Conservation (phyloP, 1,139 yeast species). For the Candida buenavistaensis region DNA sequence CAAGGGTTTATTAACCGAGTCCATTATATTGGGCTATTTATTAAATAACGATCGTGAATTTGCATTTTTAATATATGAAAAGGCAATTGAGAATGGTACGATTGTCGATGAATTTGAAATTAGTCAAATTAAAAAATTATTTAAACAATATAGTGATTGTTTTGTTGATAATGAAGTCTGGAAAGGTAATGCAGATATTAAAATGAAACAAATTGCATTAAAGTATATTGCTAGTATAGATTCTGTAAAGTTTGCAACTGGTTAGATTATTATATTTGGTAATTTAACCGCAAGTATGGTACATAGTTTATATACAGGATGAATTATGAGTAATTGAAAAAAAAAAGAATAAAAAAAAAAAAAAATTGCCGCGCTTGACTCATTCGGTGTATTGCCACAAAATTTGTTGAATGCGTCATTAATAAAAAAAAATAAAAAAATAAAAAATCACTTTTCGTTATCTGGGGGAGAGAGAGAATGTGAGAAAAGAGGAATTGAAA, state of each 20-base stretch:
- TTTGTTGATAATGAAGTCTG: constrained; percentile 34
- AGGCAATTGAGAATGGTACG: constrained; percentile 46
- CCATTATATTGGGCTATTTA: constrained; percentile 51
- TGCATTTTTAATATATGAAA: constrained; percentile 61
- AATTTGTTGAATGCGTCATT: too few relatives aligned
- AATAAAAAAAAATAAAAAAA: constrained; percentile 1
- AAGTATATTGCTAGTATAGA: constrained; percentile 10
- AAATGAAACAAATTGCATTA: constrained; percentile 10
- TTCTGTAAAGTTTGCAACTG: background rate
- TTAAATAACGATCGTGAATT: constrained; percentile 58
- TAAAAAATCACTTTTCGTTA: background rate
- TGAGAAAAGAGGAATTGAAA: constrained; percentile 1
- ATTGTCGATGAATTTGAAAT: constrained; percentile 45
- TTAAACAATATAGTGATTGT: constrained; percentile 61
- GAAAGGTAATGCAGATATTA: constrained; percentile 14
- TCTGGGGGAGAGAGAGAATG: background rate
- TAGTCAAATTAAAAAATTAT: constrained; percentile 41
- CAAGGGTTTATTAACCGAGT: constrained; percentile 52
- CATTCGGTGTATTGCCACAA: too few relatives aligned
- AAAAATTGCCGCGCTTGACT: too few relatives aligned
- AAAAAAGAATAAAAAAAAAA: too few relatives aligned
- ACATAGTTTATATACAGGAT: too few relatives aligned
- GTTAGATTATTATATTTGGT: constrained; percentile 3
- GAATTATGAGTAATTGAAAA: constrained; percentile 1
- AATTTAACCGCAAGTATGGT: constrained; percentile 8